These are phyloP conservation scores for Balansia obtecta DNA, from an alignment of 2,329 filamentous ascomycete genomes.

Conservation along the genomic window DNA sequence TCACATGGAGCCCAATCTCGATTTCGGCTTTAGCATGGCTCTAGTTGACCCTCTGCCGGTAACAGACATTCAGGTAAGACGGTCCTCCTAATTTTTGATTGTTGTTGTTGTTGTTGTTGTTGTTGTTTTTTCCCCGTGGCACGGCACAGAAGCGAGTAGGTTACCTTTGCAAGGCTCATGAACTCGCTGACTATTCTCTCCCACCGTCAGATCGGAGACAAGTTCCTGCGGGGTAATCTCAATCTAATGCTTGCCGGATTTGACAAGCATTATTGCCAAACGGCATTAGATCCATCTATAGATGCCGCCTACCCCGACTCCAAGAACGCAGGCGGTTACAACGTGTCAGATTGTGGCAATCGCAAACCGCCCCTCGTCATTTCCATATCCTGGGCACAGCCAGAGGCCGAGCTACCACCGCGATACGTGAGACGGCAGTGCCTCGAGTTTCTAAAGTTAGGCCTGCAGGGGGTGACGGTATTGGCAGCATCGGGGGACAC, in stretches of 20 bases:
- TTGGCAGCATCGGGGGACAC: slow-evolving; percentile 52
- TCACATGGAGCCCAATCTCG: background rate
- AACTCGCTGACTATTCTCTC: too few species aligned
- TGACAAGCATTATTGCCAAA: background rate
- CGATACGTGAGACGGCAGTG: background rate
- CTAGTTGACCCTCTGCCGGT: background rate
- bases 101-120: too few species aligned
- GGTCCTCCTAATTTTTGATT: background rate
- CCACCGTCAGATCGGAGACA: background rate
- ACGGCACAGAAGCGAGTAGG: too few species aligned
- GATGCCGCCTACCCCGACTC: background rate
- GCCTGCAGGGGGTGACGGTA: slow-evolving; percentile 51
- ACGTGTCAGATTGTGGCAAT: background rate
- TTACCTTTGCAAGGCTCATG: too few species aligned
- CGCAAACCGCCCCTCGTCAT: background rate
- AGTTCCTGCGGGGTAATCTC: background rate
- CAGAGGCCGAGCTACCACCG: background rate
- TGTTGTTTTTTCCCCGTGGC: background rate
- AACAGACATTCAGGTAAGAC: background rate
- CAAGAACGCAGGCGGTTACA: background rate
- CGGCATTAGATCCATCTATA: background rate
- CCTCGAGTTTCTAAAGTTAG: slow-evolving; percentile 30
- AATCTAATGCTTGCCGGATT: background rate
- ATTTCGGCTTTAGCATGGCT: background rate
- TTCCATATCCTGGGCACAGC: background rate